phyloP scores from a whole-genome alignment of 495 filamentous ascomycete species.

The Thozetella sp. region DNA sequence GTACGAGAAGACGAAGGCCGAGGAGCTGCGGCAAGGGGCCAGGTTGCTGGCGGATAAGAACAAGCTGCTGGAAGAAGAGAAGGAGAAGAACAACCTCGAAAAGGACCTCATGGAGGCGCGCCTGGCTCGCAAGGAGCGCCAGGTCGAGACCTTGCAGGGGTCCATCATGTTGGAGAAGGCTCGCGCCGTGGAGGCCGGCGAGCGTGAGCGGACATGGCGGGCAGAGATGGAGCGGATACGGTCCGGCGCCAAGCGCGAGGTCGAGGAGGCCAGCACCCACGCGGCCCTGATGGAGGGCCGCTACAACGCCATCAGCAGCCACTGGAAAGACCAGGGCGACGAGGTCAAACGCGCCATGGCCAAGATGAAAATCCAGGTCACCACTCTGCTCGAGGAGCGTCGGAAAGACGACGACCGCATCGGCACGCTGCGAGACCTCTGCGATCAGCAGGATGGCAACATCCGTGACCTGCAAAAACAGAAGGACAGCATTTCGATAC shows the following conservation, averaged over 20 bases:
- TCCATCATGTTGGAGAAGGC: constrained; percentile 68
- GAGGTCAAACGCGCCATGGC: constrained; percentile 53
- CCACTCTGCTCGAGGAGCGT: constrained; percentile 45
- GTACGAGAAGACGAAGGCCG: constrained; percentile 69
- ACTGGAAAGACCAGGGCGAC: constrained; percentile 68
- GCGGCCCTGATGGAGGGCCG: constrained; percentile 57
- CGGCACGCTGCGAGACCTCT: constrained; percentile 57
- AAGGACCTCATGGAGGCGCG: constrained; percentile 69
- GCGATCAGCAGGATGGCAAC: constrained; percentile 71
- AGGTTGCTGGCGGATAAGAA: constrained; percentile 76
- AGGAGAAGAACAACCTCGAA: constrained; percentile 71
- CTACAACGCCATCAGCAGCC: constrained; percentile 70
- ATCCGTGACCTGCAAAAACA: constrained; percentile 57
- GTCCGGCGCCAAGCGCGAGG: constrained; percentile 59
- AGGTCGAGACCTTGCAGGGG: constrained; percentile 71
- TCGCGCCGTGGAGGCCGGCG: constrained; percentile 55
- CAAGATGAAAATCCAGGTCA: constrained; percentile 56
- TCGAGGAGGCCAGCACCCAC: constrained; percentile 62
- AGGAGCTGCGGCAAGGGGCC: constrained; percentile 72
- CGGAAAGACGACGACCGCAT: constrained; percentile 60
- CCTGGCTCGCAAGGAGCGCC: constrained; percentile 75
- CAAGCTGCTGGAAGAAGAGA: constrained; percentile 64
- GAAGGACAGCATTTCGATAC: constrained; percentile 58
- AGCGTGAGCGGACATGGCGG: constrained; percentile 64
- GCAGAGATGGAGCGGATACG: constrained; percentile 64